Base-by-base conservation (phyloP, 495 filamentous ascomycete genomes). In the Bombardia bombarda region DNA sequence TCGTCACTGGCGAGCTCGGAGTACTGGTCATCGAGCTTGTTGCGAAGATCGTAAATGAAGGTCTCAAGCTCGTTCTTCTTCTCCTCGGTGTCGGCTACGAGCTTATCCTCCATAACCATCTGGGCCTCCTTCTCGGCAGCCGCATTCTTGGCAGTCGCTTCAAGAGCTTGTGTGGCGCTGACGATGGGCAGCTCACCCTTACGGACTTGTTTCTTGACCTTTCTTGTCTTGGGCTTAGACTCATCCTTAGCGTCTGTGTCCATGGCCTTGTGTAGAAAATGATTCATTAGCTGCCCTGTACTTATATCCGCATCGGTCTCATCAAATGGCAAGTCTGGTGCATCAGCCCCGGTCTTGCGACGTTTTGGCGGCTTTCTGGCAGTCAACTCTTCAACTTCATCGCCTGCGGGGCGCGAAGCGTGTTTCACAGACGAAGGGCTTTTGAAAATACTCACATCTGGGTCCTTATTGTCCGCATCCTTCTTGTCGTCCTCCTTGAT, bases 11-110 rank as follows among this genome's bases (percentile, higher is more conserved):
- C 83, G 52, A 95, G 87, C 36, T 90, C 82, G 42, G 88, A 71
- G 66, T 92, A 96, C 51, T 85, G 76, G 49, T 89, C 87, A 53
- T 95, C 86, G 37, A 96, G 75, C 78, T 95, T 95, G 69, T 87
- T 87, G 49, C 90, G 82, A 56, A 93, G 74, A 53, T 95, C 87
- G 67, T 99, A 99, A 72, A 97, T 96, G 65, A 81, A 90, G 28
- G 85, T 81, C 74, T 99, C 92, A 31, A 99, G 84, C 64, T 96
- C 92, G 72, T 99, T 99, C 87, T 97, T 97, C 77, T 92, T 93
- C 72, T 97, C 87, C 60, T 97, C 92, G 18, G 92, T 99, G 63
- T 97, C 93, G 42, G 88, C 87, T 32, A 99, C 90, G 28, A 96
- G 79, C 74, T 97, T 99, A 71, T 99, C 92, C 63, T 97, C 87